Evolutionary conservation across 225 moss, liverwort and hornwort species (phyloP).

Genomic region (Sphagnum tenellum): DNA sequence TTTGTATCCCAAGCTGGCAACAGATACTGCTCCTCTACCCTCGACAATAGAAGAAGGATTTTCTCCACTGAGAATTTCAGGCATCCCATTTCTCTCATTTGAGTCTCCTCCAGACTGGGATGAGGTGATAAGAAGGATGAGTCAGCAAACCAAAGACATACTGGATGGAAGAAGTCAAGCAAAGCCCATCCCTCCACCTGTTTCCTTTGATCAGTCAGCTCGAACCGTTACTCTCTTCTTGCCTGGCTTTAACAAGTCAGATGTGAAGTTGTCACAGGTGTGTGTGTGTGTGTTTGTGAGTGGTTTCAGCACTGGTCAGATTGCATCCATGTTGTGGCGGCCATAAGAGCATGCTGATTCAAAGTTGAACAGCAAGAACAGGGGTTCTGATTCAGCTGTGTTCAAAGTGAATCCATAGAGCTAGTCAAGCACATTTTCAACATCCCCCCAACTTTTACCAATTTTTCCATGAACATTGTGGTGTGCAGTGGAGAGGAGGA

Average conservation of each 20-base stretch:
- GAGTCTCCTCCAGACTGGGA: constrained; percentile 52
- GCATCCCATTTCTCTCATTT: constrained; percentile 48
- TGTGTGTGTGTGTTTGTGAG: background rate
- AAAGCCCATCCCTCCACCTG: constrained; percentile 41
- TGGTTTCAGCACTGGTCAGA: background rate
- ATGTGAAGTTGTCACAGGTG: constrained; percentile 92
- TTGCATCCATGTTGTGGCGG: background rate
- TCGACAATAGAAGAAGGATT: constrained; percentile 29
- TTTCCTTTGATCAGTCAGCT: constrained; percentile 58
- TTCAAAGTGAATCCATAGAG: no score
- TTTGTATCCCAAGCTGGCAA: constrained; percentile 29
- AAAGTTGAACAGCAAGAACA: no score
- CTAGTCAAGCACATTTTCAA: no score
- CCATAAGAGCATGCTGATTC: background rate
- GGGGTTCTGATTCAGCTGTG: no score
- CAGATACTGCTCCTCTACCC: constrained; percentile 16
- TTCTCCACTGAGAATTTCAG: constrained; percentile 44
- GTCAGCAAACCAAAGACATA: constrained; percentile 38
- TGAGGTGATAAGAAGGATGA: constrained; percentile 43
- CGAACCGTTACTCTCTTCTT: constrained; percentile 73
- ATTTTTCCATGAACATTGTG: background rate
- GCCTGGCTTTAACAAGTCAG: constrained; percentile 88
- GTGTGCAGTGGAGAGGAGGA: constrained; percentile 79
- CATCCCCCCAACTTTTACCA: no score
- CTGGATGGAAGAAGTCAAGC: constrained; percentile 30